Percentiles rank a stretch among this genome's conserved stretches.
Evolutionary conservation across 2,329 filamentous ascomycete species (phyloP).

Genomic region (Xylaria sp.): DNA sequence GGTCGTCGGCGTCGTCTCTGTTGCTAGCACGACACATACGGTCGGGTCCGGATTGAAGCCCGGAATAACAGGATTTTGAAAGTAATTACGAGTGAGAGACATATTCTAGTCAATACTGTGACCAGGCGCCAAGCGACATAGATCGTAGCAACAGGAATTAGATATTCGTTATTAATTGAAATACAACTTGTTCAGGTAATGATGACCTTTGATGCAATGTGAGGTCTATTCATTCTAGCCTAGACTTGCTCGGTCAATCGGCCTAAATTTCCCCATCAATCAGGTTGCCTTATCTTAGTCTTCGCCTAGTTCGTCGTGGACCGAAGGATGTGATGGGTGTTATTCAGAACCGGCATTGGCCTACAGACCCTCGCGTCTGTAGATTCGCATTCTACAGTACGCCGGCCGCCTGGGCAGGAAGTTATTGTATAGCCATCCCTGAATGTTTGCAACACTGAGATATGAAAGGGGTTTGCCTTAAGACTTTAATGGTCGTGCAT

Average conservation of each 20-base stretch:
- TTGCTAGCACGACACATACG: conserved; percentile 51
- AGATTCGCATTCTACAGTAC: background rate
- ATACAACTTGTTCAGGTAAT: background rate
- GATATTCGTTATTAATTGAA: background rate
- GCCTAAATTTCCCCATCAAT: conserved; percentile 42
- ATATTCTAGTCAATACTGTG: background rate
- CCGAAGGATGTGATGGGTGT: background rate
- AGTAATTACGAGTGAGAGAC: conserved; percentile 38
- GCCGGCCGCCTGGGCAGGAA: background rate
- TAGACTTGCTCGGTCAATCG: conserved; percentile 28
- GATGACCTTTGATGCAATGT: background rate
- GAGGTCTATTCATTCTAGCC: conserved; percentile 4
- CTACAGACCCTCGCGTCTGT: background rate
- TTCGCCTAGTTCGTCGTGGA: background rate
- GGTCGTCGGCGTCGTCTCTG: conserved; percentile 44
- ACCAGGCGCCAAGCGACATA: background rate
- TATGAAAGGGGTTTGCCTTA: background rate
- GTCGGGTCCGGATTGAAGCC: conserved; percentile 74
- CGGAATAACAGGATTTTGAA: conserved; percentile 64
- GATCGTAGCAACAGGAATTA: background rate
- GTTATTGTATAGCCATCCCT: background rate
- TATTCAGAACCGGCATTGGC: background rate
- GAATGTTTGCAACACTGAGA: background rate
- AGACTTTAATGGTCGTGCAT: background rate
- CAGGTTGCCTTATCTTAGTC: conserved; percentile 17